Evolutionary conservation across 768 basidiomycete species (phyloP), one percentile per base, ranked within the genome.

Genomic region (Mrakia gelida): DNA sequence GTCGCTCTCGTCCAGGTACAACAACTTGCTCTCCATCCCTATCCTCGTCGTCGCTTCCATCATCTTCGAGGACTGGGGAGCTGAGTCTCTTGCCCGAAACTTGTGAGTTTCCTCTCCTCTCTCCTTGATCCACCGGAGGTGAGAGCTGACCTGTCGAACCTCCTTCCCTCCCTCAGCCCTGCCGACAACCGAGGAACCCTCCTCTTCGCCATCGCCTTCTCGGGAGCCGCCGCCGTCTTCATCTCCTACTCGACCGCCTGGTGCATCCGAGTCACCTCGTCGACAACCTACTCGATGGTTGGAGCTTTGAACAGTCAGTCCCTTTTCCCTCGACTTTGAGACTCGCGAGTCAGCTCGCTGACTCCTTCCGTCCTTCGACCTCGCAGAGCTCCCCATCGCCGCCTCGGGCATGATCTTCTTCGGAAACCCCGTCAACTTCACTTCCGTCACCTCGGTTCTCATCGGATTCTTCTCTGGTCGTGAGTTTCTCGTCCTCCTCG

Each of bases 391-490:
- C 28, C 97, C 97, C 54, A 94, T 99, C 70, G 97, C 97, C 10
- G 95, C 94, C 21, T 97, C 95, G n/a, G 97, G 97, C 32, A 93
- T 99, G 91, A 84, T 99, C 79, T 97, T 97, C 86, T 97, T 97
- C 83, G 94, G 94, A 62, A 95, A 99, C 84, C 85, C 90, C 34
- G 91, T 93, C 65, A 97, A 93, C 11, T 83, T 91, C 72, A 92
- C 95, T 63, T 95, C 93, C 26, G 91, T 98, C 71, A 91, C 92
- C 16, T 94, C 95, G 49, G 90, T 99, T 75, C 85, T 87, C 1
- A 88, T 92, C 65, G 97, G 97, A 3, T 98, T 98, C 85, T 30
- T 81, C 43, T 79, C 82, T 8, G 81, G 82, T 3, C 63, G 73
- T 75, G 59, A 41, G 73, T 73, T 3, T 15, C 18, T n/a, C n/a